These are phyloP conservation scores for Petunia axillaris DNA, from an alignment of 257 asterid species.

Conservation along the genomic window DNA sequence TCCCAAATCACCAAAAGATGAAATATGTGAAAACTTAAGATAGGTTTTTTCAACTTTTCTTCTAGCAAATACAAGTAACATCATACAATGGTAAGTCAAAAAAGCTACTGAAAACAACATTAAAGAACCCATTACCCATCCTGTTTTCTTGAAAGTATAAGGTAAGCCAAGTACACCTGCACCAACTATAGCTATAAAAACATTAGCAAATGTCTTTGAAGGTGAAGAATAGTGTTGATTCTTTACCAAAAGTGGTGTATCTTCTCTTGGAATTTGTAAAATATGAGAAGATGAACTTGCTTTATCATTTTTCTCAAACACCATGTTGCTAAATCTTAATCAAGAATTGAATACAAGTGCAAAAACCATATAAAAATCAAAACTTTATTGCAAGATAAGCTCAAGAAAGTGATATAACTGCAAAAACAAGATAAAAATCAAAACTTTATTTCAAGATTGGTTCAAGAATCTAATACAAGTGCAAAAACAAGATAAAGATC, in stretches of 20 bases:
- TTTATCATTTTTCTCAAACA: neutral
- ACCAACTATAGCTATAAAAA: slow-evolving; percentile 19
- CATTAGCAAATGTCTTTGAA: slow-evolving; percentile 23
- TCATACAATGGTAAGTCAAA: slow-evolving; percentile 21
- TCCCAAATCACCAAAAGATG: slow-evolving; percentile 28
- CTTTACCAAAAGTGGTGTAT: slow-evolving; percentile 1
- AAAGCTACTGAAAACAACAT: slow-evolving; percentile 18
- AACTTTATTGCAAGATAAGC: neutral
- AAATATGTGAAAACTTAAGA: neutral
- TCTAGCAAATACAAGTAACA: slow-evolving; percentile 23
- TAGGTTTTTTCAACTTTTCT: slow-evolving; percentile 1
- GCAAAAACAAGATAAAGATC: no score
- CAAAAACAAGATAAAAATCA: no score
- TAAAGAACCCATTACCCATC: slow-evolving; percentile 24
- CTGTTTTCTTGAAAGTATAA: slow-evolving; percentile 21
- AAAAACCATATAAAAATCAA: neutral
- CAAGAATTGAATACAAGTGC: neutral
- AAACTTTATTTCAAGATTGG: neutral
- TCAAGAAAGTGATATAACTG: no score
- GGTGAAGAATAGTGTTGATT: slow-evolving; percentile 21
- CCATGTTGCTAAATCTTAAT: neutral
- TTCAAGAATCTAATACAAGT: no score
- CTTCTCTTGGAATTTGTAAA: slow-evolving; percentile 23
- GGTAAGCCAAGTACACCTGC: slow-evolving; percentile 25
- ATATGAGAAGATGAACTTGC: slow-evolving; percentile 25